A percentile compares a stretch with the other conserved stretches of the same genome.
Evolutionary conservation across 2,329 filamentous ascomycete genomes (phyloP).

Genomic region (Huntiella abstrusa): DNA sequence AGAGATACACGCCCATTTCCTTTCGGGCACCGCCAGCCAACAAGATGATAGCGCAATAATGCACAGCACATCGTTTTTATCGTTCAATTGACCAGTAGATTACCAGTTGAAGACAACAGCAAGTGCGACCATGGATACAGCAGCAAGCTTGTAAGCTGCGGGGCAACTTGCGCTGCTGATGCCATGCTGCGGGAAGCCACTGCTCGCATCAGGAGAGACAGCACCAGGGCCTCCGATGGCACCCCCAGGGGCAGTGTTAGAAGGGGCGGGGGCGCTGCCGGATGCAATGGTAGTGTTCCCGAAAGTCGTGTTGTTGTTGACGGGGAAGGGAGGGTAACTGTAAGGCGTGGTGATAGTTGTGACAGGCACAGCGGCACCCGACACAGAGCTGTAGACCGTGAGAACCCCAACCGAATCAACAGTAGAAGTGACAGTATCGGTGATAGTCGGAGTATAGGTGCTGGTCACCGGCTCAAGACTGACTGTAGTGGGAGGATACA

Average conservation of each 20-base stretch:
- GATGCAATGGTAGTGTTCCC: slow-evolving; percentile 2
- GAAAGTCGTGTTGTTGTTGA: slow-evolving; percentile 3
- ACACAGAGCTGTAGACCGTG: slow-evolving; percentile 5
- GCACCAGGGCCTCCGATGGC: neutral
- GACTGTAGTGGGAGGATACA: neutral
- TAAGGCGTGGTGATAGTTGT: slow-evolving; percentile 9
- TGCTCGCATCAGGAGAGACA: neutral
- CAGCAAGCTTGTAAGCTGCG: neutral
- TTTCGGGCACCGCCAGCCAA: too few relatives aligned
- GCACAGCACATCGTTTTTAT: too few relatives aligned
- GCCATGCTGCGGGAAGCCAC: neutral
- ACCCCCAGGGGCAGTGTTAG: neutral
- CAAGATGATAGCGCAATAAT: too few relatives aligned
- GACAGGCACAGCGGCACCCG: slow-evolving; percentile 6
- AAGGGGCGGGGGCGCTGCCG: neutral
- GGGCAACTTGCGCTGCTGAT: neutral
- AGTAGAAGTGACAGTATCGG: slow-evolving; percentile 4
- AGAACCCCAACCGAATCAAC: slow-evolving; percentile 5
- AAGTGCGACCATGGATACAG: neutral
- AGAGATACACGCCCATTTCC: neutral
- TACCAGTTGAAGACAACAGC: too few relatives aligned
- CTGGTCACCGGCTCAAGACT: slow-evolving; percentile 6
- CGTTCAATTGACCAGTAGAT: too few relatives aligned
- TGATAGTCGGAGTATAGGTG: slow-evolving; percentile 8
- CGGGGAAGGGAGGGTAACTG: slow-evolving; percentile 7